Evolutionary conservation across 2,329 filamentous ascomycete species (phyloP), one percentile per base, ranked within the genome.

Genomic region (Trichophyton mentagrophytes): DNA sequence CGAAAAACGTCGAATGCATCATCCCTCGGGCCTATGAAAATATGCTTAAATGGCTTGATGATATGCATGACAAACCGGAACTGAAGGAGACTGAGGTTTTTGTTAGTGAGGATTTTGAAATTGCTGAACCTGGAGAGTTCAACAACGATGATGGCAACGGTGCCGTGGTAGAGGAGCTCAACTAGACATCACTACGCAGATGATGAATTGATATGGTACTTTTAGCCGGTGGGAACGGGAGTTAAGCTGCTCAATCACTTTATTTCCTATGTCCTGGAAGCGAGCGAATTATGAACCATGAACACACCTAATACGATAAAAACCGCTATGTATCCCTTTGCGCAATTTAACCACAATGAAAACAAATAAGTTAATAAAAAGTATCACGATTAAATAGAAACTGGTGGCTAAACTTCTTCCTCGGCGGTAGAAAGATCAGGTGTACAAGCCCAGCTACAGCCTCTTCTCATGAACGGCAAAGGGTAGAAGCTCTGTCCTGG

Each of bases 21-120:
- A 78, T 91, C 59, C 76, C 86, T 11, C 70, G 69, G 9, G 79
- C 81, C 0, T 80, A 82, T 64, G 66, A 69, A 11, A 70, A 75
- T 1, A 80, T 88, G 27, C 71, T 89, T 1, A 71, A 74, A 44
- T 90, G 85, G 79, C 76, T 90, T 40, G 74, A 70, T 63, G 59
- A 71, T 33, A 66, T 71, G 63, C 62, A 71, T 57, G 62, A 59
- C 15, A 61, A 66, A 8, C 51, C 49, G 3, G 59, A 36, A 20
- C 22, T 67, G 15, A 67, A 68, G 36, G 64, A 66, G 49, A 46
- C 64, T 27, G 66, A 66, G 27, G 30, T 63, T 7, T 25, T 65
- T 33, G 33, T 60, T 17, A 46, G 40, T 4, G 65, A 64, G 55
- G 63, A 63, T n/a, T 17, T 62, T 33, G 60, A 59, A 20, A 61